These are phyloP conservation scores for Trichoderma afroharzianum DNA, from an alignment of 2,329 filamentous ascomycete genomes.

Conservation along the genomic window DNA sequence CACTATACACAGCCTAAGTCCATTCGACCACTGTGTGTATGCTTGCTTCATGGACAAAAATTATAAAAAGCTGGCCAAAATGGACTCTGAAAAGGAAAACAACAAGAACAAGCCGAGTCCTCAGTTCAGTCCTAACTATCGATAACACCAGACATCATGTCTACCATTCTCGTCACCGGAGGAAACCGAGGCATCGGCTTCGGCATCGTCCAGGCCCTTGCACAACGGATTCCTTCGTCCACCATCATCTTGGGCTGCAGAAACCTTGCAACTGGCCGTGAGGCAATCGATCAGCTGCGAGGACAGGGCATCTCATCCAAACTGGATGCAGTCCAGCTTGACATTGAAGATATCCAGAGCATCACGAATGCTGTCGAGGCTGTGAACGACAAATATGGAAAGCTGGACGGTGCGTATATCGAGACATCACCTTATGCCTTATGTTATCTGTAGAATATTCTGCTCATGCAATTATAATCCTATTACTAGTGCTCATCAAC, in stretches of 20 bases:
- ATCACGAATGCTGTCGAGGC: constrained; percentile 16
- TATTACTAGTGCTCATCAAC: constrained; percentile 6
- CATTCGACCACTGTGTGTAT: not conserved
- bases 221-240: constrained; percentile 21
- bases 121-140: not conserved
- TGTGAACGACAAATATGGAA: constrained; percentile 20
- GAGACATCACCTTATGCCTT: not conserved
- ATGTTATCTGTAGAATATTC: not conserved
- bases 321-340: constrained; percentile 17
- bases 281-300: constrained; percentile 2
- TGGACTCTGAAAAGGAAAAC: not conserved
- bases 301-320: not conserved
- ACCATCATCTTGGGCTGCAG: constrained; percentile 27
- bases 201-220: constrained; percentile 27
- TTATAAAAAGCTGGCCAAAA: not conserved
- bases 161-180: constrained; percentile 12
- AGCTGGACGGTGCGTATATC: constrained; percentile 20
- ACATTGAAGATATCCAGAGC: constrained; percentile 21
- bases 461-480: not conserved
- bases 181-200: constrained; percentile 33
- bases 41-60: not conserved
- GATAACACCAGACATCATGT: not conserved
- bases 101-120: not conserved
- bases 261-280: not conserved
- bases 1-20: not conserved